Base-by-base conservation (phyloP, 352 stramenopile genomes). In the Lagenidium giganteum region DNA sequence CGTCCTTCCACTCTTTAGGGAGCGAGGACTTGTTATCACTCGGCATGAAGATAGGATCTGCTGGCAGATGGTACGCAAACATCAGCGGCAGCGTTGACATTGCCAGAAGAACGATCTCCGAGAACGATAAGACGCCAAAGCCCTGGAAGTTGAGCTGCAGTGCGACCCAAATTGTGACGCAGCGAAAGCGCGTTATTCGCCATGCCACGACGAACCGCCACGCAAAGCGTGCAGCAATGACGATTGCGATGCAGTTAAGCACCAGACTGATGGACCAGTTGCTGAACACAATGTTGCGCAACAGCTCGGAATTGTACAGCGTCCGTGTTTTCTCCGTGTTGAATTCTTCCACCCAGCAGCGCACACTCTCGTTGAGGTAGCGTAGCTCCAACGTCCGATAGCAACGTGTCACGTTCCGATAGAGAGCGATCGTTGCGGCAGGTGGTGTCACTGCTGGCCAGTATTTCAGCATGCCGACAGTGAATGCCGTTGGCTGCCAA, bases 201-300 rank as follows among this genome's bases (percentile, higher is more conserved):
- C 51, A 71, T 8, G 49, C 53, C 14, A 27, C 23, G 16, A 53
- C 42, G 20, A 71, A 44, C 5, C 61, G 48, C 31, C 29, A 50
- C 4, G 57, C 27, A 33, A 63, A 71, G 6, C 43, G 36, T 1
- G 51, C 5, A 6, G 61, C 57, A 25, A 71, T 59, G 34, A 54
- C 51, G 5, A 54, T 9, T 3, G 53, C 57, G 26, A 67, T 68
- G 11, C 36, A 24, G 28, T 71, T 71, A 26, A 71, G 57, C 22
- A 68, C 61, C 20, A 64, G 42, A 7, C 57, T 65, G 37, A 65
- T 66, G n/a, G 57, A 65, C 61, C 61, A 71, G 38, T 62, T 68
- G 36, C 61, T 68, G 44, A 56, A 71, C 9, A 63, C 50, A 29
- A 71, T 33, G 33, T 57, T 57, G 9, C 49, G 53, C n/a, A 71